phyloP scores from a whole-genome alignment of 176 grass and related monocot genomes.

The Oryza longistaminata region DNA sequence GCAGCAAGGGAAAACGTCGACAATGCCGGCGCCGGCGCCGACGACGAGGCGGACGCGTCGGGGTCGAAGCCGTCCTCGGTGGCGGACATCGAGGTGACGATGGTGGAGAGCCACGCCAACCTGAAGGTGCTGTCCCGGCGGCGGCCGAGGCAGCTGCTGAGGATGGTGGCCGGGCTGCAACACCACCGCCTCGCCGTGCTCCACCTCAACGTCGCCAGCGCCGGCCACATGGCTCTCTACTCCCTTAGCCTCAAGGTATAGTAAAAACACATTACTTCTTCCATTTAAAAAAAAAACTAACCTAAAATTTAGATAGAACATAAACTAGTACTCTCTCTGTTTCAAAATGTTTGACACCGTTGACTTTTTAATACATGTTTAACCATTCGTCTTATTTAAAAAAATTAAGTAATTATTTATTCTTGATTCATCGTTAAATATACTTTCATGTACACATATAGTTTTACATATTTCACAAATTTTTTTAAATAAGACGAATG shows the following conservation, averaged over 20 bases:
- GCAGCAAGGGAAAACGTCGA: neutral
- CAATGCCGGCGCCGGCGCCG: neutral
- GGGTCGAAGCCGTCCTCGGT: constrained; percentile 42
- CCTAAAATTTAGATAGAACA: too few species aligned
- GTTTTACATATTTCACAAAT: too few species aligned
- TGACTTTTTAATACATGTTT: too few species aligned
- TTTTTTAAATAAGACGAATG: too few species aligned
- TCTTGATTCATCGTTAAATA: too few species aligned
- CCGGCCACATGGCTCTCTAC: constrained; percentile 52
- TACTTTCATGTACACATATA: too few species aligned
- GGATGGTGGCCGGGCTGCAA: constrained; percentile 54
- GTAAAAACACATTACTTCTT: too few species aligned
- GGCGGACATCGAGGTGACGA: constrained; percentile 77
- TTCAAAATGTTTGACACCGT: too few species aligned
- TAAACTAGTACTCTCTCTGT: too few species aligned
- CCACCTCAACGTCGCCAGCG: constrained; percentile 67
- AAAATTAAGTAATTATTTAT: too few species aligned
- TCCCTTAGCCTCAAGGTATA: constrained; percentile 76
- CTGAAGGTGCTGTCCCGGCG: constrained; percentile 56
- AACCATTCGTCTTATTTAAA: too few species aligned
- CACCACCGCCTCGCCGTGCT: constrained; percentile 55
- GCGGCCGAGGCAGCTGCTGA: constrained; percentile 59
- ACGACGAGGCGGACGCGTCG: constrained; percentile 19
- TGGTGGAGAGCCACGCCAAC: constrained; percentile 77
- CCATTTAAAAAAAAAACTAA: too few species aligned